Evolutionary conservation across 129 eudicot species (phyloP), one percentile per base, ranked within the genome.

Genomic region (Flaveria trinervia): DNA sequence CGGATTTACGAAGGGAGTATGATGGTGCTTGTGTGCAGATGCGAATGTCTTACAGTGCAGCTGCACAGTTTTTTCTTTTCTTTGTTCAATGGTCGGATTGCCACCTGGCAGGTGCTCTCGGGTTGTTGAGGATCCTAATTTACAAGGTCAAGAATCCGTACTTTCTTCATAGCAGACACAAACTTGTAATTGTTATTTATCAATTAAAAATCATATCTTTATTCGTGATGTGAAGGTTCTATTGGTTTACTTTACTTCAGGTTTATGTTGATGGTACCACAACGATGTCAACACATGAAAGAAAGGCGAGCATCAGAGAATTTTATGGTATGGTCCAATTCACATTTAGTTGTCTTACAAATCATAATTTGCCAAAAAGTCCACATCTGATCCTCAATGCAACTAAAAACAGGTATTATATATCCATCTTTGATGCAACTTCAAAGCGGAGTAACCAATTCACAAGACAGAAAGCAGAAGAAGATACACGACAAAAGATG

Each of bases 261-360:
- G 98, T 92, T 81, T 92, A 92, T 69, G 96, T 86, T 22, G 98
- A 92, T 83, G 98, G 98, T 72, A 86, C 98, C 80, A 92, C 98
- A 72, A 90, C 96, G 6, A 86, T 92, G 98, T 92, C 98, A 5
- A 82, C 85, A 49, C 92, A 92, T 44, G 96, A 92, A 82, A 90
- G 94, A 50, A 92, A 92, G 85, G 96, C 98, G 55, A 92, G 96
- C 85, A 84, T 92, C 70, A 79, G 94, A 74, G 98, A 92, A 76
- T 92, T 92, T 80, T 92, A 92, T 55, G 90, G 98, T 92, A 85
- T 22, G 33, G 25, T 36, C 49, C 10, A 45, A 68, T 10, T 68
- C 36, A 54, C 15, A n/a, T 22, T 48, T 9, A 36, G 13, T 10
- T 30, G 1, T 3, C 3, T 36, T 36, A 36, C 7, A 36, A 36